Evolutionary conservation across 306 rosid species (phyloP), one percentile per base, ranked within the genome.

Genomic region (Casuarina glauca): DNA sequence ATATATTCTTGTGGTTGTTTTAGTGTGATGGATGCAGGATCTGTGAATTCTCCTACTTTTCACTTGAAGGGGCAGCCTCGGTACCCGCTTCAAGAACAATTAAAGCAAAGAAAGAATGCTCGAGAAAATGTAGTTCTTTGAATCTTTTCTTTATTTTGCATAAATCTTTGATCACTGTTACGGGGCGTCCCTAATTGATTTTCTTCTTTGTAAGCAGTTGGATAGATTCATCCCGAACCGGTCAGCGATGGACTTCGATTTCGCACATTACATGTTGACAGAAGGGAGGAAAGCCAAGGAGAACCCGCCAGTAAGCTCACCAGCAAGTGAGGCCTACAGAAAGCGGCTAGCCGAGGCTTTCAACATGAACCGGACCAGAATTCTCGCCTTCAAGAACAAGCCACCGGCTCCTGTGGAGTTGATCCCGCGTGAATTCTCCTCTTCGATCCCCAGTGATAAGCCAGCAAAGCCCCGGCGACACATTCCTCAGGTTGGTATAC

Each of bases 331-430:
- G 75, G 92, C 96, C 44, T 93, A 90, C 62, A 87, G 67, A 80
- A 89, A 87, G 85, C 85, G 73, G n/a, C 79, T 93, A 70, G 90
- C 92, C 0, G 97, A 93, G 74, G 82, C 93, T 4, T 73, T 82
- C 74, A 89, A 93, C 91, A 93, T 93, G 90, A 85, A 89, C 79
- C 79, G 91, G 5, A 82, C 90, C 3, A 82, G 92, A 77, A 90
- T 90, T 69, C 90, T 90, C 26, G 96, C 97, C n/a, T 93, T 90
- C 91, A 93, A 87, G 92, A 89, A 93, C 87, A 93, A 89, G 79
- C 93, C 96, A 4, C 97, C 98, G 2, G 82, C 80, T 0, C 86
- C 92, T 0, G 89, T 88, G 7, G 92, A 92, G 69, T 76, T 61
- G 50, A 52, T 89, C 57, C 93, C 97, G 1, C 83, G 66, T 20